Conservation (phyloP, 768 basidiomycete genomes). For the Ramaria sp. region DNA sequence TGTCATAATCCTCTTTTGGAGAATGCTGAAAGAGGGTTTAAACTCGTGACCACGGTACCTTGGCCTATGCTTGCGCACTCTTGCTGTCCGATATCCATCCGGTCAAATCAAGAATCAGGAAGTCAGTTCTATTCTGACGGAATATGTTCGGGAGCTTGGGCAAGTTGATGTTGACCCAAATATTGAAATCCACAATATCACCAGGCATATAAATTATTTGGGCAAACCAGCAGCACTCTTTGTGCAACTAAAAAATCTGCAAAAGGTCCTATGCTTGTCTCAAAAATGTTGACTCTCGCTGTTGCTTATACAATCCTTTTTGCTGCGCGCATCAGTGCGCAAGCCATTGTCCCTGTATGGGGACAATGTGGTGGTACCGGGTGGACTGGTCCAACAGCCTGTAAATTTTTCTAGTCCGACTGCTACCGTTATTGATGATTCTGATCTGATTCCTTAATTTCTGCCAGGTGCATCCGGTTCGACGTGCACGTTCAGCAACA, state of each 20-base stretch:
- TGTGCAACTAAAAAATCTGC: not conserved
- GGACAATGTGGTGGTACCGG: conserved; percentile 45
- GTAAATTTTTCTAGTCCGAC: conserved; percentile 13
- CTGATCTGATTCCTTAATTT: not conserved
- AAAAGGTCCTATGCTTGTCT: not conserved
- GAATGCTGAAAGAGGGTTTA: not conserved
- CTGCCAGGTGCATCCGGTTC: conserved; percentile 9
- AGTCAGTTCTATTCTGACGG: not conserved
- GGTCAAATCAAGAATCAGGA: not conserved
- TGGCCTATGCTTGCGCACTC: not conserved
- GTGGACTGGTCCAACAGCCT: conserved; percentile 31
- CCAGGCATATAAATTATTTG: not conserved
- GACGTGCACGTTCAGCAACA: conserved; percentile 10
- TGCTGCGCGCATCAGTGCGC: conserved; percentile 34
- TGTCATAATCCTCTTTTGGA: no score
- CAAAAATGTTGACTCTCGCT: conserved; percentile 37
- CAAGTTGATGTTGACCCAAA: no score
- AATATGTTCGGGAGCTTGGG: no score
- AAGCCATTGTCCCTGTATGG: conserved; percentile 25
- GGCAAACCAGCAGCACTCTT: not conserved
- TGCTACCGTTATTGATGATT: not conserved
- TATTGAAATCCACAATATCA: no score
- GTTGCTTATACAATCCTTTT: conserved; percentile 32
- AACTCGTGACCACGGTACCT: not conserved
- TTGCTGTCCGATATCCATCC: not conserved